Conservation (phyloP, 768 basidiomycete species). For the Termitomyces sp. region DNA sequence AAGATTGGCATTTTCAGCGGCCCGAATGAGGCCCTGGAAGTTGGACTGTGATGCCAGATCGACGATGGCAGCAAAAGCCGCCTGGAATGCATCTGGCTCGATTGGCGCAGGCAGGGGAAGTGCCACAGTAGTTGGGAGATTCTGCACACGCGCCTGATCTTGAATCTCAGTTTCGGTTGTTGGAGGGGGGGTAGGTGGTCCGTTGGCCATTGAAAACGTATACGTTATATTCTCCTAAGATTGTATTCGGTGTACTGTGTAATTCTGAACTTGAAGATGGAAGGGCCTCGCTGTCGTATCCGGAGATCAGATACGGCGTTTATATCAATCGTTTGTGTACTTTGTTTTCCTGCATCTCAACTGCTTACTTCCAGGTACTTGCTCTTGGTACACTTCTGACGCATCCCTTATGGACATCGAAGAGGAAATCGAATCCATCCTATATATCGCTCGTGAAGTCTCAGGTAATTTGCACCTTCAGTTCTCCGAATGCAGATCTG, state of each 20-base stretch:
- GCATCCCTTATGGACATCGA: conserved; percentile 45
- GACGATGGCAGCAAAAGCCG: conserved; percentile 39
- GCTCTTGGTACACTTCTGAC: background rate
- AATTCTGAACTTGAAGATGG: background rate
- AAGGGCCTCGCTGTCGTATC: background rate
- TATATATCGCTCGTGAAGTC: conserved; percentile 88
- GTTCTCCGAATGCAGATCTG: conserved; percentile 4
- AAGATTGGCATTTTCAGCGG: conserved; percentile 52
- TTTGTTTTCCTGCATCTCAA: background rate
- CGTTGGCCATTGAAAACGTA: conserved; percentile 43
- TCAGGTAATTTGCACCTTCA: conserved; percentile 54
- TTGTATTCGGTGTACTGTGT: background rate
- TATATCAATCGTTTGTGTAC: background rate
- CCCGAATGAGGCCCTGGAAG: conserved; percentile 36
- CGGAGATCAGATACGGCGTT: conserved; percentile 4
- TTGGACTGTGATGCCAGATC: conserved; percentile 42
- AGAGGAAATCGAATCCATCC: conserved; percentile 85
- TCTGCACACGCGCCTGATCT: conserved; percentile 39
- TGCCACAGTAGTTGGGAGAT: conserved; percentile 11
- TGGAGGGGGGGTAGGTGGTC: conserved; percentile 62
- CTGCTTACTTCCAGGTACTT: background rate
- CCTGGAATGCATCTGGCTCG: conserved; percentile 38
- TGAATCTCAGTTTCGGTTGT: conserved; percentile 52
- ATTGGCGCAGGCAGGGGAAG: conserved; percentile 12
- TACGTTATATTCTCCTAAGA: background rate